Evolutionary conservation across 345 rosid species (phyloP).

Genomic region (Passiflora organensis): DNA sequence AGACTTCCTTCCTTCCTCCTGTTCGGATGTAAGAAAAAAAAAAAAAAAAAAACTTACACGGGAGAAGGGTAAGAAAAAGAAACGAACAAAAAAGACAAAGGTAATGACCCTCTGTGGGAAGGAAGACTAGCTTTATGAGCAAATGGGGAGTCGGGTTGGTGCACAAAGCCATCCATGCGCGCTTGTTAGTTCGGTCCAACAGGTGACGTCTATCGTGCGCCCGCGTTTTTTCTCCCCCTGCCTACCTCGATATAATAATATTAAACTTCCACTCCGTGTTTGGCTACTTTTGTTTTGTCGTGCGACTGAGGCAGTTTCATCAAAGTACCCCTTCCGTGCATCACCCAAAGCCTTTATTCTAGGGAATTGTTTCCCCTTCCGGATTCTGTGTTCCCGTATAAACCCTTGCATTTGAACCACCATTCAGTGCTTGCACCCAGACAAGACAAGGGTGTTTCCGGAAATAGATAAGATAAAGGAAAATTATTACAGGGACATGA

Average conservation of each 20-base stretch:
- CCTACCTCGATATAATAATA: not conserved
- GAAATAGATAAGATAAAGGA: conserved; percentile 6
- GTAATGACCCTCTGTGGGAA: too few species aligned
- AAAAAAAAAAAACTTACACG: too few species aligned
- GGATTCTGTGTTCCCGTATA: conserved; percentile 1
- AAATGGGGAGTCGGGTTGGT: conserved; percentile 16
- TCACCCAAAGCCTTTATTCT: conserved; percentile 17
- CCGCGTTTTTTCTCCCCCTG: conserved; percentile 5
- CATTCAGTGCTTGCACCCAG: too few species aligned
- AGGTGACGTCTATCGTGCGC: conserved; percentile 16
- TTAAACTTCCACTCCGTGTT: not conserved
- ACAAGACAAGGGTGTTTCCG: conserved; percentile 9
- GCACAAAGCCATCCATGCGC: conserved; percentile 27
- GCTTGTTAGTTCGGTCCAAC: conserved; percentile 21
- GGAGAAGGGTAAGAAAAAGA: too few species aligned
- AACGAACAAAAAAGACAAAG: too few species aligned
- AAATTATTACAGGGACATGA: conserved; percentile 9
- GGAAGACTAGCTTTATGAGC: too few species aligned
- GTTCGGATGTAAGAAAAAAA: conserved; percentile 12
- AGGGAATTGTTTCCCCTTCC: conserved; percentile 28
- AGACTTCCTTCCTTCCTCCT: conserved; percentile 10
- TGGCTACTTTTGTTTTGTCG: not conserved
- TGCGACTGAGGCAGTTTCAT: conserved; percentile 25
- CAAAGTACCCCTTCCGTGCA: conserved; percentile 43
- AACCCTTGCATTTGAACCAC: too few species aligned